Base-by-base conservation (phyloP, 78 protist species). In the Dictyostelium purpureum region DNA sequence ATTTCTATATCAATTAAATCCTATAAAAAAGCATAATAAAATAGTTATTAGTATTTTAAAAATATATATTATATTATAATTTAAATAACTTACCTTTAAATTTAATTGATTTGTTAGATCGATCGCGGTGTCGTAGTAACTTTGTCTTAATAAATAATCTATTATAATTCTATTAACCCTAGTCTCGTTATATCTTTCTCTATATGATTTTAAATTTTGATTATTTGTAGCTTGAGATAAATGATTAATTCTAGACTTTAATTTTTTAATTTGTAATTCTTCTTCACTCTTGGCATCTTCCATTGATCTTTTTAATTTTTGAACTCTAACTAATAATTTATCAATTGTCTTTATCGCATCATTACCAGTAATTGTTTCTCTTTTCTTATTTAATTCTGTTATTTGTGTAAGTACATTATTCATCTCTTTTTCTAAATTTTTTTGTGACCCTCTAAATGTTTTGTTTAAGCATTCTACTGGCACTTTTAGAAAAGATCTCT, bases 341-440 rank as follows among this genome's bases (percentile, higher is more conserved):
- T 89, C 94, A 14, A 89, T 66, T 0, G 78, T 73, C 7, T 21
- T 78, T 24, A 26, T 66, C 14, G 88, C 94, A 28, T 77, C 88
- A 2, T 77, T 81, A 31, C 18, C 45, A 3, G 85, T 35, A 9
- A 91, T 65, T 0, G 73, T 81, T 28, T 38, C 7, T 42, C 51
- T 78, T 26, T 42, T 66, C 42, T 76, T 73, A 43, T 75, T 76
- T 1, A 80, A 24, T 33, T 77, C 93, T 24, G 63, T 77, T 54
- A 71, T 73, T 28, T 42, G n/a, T 11, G 24, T 57, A 21, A 59
- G 56, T 14, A 77, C 59, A 24, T 49, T 28, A 9, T 85, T 59
- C 85, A 89, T 67, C 12, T 95, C 96, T 45, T 95, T 95, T 52
- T 95, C 96, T 10, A 89, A 31, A 4, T 31, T 28, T 73, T 95